Percentiles rank a stretch among this genome's conserved stretches.
Conservation (phyloP, 805 yeast species). For the Candida vaughaniae region DNA sequence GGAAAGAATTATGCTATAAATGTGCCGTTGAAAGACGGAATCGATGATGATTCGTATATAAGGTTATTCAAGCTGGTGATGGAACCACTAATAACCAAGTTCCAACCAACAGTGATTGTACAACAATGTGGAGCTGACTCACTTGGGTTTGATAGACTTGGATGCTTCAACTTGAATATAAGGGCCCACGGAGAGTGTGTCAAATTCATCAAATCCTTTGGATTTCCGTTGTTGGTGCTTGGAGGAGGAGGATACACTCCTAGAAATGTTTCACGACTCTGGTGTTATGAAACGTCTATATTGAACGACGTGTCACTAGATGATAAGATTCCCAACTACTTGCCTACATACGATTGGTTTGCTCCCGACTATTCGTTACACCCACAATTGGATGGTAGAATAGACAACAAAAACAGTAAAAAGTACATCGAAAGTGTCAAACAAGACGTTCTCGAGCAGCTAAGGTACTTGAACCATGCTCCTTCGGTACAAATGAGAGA, state of each 20-base stretch:
- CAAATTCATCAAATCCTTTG: conserved; percentile 81
- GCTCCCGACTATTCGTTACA: conserved; percentile 90
- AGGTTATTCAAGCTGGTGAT: conserved; percentile 77
- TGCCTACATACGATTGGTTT: conserved; percentile 80
- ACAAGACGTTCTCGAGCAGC: conserved; percentile 73
- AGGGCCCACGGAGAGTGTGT: conserved; percentile 96
- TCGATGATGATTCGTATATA: conserved; percentile 85
- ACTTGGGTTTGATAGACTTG: conserved; percentile 86
- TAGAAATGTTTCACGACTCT: conserved; percentile 87
- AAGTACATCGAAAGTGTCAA: conserved; percentile 79
- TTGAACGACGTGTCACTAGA: conserved; percentile 58
- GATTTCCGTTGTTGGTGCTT: conserved; percentile 82
- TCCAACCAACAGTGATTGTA: conserved; percentile 90
- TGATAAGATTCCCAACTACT: conserved; percentile 53
- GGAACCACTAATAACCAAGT: conserved; percentile 87
- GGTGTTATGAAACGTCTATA: conserved; percentile 93
- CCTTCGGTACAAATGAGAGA: conserved; percentile 93
- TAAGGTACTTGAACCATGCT: conserved; percentile 81
- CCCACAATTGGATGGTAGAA: conserved; percentile 58
- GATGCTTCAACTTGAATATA: conserved; percentile 90
- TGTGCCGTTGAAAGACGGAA: conserved; percentile 93
- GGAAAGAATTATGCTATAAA: conserved; percentile 88
- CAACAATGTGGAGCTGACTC: conserved; percentile 98
- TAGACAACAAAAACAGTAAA: conserved; percentile 83
- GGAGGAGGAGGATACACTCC: conserved; percentile 99